A percentile compares a stretch with the other conserved stretches of the same genome.
phyloP scores from a whole-genome alignment of 805 yeast genomes.

The Diddensiella caesifluorescens region DNA sequence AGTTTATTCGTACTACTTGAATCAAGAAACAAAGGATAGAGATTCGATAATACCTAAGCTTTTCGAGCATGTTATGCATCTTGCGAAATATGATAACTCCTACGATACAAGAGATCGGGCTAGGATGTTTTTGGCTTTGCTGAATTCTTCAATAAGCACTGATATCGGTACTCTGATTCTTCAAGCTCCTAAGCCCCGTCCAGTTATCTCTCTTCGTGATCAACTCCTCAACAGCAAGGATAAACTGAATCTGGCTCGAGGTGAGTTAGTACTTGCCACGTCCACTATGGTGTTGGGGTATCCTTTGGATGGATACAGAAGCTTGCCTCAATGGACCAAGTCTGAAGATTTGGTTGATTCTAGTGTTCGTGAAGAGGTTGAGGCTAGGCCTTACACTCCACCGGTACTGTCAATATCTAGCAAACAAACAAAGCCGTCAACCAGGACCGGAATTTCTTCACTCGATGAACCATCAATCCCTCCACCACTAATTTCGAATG shows the following conservation, averaged over 20 bases:
- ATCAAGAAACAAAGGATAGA: conserved; percentile 32
- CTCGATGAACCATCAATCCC: conserved; percentile 3
- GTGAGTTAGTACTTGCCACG: conserved; percentile 29
- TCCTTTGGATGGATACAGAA: conserved; percentile 30
- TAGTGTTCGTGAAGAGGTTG: conserved; percentile 33
- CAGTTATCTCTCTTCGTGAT: conserved; percentile 30
- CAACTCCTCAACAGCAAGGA: conserved; percentile 10
- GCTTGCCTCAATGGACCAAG: conserved; percentile 45
- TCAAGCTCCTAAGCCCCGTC: conserved; percentile 72
- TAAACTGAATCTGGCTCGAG: conserved; percentile 2
- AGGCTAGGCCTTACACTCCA: not conserved
- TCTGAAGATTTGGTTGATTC: conserved; percentile 24
- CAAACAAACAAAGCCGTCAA: not conserved
- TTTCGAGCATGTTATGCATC: conserved; percentile 55
- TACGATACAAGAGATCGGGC: conserved; percentile 83
- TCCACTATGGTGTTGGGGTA: conserved; percentile 29
- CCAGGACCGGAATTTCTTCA: too few species aligned
- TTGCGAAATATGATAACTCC: conserved; percentile 67
- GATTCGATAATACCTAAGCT: conserved; percentile 39
- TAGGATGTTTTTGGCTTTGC: conserved; percentile 59
- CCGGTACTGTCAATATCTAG: not conserved
- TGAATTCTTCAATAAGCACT: conserved; percentile 46
- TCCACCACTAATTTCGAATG: conserved; percentile 1
- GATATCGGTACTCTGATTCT: conserved; percentile 64
- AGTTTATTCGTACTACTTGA: conserved; percentile 51